Evolutionary conservation across 2,329 filamentous ascomycete genomes (phyloP), one percentile per base, ranked within the genome.

Genomic region (Talaromyces sp.): DNA sequence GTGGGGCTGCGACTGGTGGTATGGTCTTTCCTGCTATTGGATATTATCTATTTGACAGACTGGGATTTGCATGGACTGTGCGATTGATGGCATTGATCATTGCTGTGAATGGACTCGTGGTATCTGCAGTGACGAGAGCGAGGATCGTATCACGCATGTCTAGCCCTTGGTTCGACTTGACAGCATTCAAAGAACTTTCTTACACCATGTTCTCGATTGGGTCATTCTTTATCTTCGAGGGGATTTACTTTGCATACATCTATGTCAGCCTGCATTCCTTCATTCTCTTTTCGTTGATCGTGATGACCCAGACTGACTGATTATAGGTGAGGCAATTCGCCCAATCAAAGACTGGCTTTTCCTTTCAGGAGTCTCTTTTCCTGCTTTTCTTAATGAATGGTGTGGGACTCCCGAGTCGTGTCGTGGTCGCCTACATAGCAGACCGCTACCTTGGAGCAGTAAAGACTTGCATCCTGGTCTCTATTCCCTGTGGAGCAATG

Each of bases 1-100:
- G 71, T 1, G 81, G 81, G 0, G 73, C 69, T 31, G 75, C 75
- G 0, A 76, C 76, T 3, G 78, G 78, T 8, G 81, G 82, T 0
- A 73, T 84, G 13, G 66, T 85, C 1, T 82, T 80, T 65, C 80
- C 82, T 0, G 71, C 78, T n/a, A 75, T 84, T 45, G 75, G 81
- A 49, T 49, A 60, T 24, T 50, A 60, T 16, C 7, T 60, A 31
- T 50, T 60, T 37, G 43, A 39, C 43, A 60, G 31, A 14, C 31
- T 60, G 13, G 58, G 60, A 27, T 62, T 62, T 62, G 35, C 49
- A 57, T 62, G 60, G 60, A 57, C 60, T 54, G 47, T 62, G 35
- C 47, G 60, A 43, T 24, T 54, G 7, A 56, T 62, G 60, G 49
- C 35, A 10, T 56, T 62, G 9, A 57, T 62, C 24, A 47, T 62